phyloP scores from a whole-genome alignment of 148 eudicot genomes.

The Selenicereus undatus region DNA sequence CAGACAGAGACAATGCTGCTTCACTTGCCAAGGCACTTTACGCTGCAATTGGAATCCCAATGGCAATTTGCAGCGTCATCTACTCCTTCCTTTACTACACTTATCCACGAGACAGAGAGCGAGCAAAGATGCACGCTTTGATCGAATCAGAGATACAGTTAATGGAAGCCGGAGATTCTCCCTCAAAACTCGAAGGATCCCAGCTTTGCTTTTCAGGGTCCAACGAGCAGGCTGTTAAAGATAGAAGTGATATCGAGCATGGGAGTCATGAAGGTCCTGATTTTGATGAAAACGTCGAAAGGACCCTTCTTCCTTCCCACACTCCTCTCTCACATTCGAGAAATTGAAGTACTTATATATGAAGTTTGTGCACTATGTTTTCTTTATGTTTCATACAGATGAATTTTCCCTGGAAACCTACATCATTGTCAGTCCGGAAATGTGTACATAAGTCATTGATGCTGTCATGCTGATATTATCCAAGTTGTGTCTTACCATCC shows the following conservation, averaged over 20 bases:
- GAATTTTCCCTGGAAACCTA: neutral
- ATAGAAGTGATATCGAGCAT: constrained; percentile 15
- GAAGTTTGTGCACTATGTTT: neutral
- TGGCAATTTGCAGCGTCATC: constrained; percentile 53
- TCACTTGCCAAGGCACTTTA: constrained; percentile 85
- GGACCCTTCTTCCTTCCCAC: constrained; percentile 11
- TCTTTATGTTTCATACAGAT: neutral
- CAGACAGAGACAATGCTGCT: constrained; percentile 68
- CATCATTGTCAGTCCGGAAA: neutral
- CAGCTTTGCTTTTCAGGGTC: constrained; percentile 9
- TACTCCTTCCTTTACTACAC: constrained; percentile 80
- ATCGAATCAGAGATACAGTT: constrained; percentile 58
- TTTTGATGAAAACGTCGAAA: constrained; percentile 22
- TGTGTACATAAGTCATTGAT: neutral
- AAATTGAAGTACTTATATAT: constrained; percentile 3
- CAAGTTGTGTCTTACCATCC: neutral
- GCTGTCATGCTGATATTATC: neutral
- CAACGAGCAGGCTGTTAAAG: neutral
- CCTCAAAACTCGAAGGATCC: neutral
- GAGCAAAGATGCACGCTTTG: constrained; percentile 63
- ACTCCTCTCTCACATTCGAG: constrained; percentile 14
- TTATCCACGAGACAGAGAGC: constrained; percentile 80
- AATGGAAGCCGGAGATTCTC: constrained; percentile 25
- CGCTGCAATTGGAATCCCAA: constrained; percentile 62
- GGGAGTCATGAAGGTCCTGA: constrained; percentile 5